phyloP scores from a whole-genome alignment of 257 asterid genomes.

The Fraxinus pennsylvanica region DNA sequence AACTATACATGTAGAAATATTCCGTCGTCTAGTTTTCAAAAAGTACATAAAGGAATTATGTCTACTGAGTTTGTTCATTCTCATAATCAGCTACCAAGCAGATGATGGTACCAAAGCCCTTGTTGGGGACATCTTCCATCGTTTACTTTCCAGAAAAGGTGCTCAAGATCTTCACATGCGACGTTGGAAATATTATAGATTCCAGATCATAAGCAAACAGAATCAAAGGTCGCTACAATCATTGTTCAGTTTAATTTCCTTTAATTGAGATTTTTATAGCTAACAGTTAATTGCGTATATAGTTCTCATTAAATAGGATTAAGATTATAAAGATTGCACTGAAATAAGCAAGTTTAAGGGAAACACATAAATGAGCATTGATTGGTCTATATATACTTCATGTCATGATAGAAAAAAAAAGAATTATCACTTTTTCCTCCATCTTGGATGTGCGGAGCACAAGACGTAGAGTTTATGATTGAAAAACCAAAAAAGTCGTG shows the following conservation, averaged over 20 bases:
- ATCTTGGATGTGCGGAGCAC: background rate
- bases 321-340: background rate
- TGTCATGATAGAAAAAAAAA: background rate
- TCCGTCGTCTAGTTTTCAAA: background rate
- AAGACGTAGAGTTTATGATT: background rate
- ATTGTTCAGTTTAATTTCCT: background rate
- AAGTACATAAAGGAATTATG: background rate
- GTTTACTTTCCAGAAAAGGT: background rate
- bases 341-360: background rate
- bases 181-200: background rate
- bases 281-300: background rate
- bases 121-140: background rate
- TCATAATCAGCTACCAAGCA: too few relatives aligned
- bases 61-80: too few relatives aligned
- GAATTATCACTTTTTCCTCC: background rate
- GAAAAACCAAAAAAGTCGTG: background rate
- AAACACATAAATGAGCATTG: background rate
- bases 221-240: background rate
- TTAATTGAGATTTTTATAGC: background rate
- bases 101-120: too few relatives aligned
- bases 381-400: background rate
- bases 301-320: background rate
- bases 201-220: background rate
- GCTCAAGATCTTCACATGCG: background rate
- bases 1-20: too few relatives aligned